Conservation (phyloP, 768 basidiomycete genomes). For the Serendipita sp. region DNA sequence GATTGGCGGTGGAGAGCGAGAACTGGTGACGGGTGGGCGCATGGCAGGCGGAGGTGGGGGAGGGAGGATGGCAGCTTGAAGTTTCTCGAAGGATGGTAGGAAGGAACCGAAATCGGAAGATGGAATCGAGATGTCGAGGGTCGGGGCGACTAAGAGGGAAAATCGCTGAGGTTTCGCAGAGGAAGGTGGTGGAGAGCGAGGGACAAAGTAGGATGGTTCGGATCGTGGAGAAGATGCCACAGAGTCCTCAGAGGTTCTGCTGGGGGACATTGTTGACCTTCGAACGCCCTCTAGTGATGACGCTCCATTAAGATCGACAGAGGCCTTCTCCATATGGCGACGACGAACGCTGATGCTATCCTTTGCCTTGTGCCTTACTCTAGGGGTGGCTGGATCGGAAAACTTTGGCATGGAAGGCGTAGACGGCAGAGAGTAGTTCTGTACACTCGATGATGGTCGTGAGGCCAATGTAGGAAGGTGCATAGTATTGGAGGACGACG, state of each 20-base stretch:
- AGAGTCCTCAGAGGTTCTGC: background rate
- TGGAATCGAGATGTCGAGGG: background rate
- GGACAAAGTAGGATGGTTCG: background rate
- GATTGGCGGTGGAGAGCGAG: background rate
- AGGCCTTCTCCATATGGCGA: background rate
- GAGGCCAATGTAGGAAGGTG: background rate
- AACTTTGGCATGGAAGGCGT: conserved; percentile 2
- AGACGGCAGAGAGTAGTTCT: background rate
- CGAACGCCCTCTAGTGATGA: background rate
- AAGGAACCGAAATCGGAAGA: background rate
- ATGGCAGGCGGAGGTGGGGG: background rate
- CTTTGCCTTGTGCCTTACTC: background rate
- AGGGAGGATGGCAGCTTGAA: background rate
- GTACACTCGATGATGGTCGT: background rate
- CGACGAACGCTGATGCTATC: conserved; percentile 2
- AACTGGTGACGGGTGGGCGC: background rate
- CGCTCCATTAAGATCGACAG: background rate
- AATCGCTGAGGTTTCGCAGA: background rate
- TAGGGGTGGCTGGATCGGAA: background rate
- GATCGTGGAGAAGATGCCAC: background rate
- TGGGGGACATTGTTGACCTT: background rate
- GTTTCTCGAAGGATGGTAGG: background rate
- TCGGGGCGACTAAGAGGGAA: background rate
- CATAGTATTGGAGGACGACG: background rate
- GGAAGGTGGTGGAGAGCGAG: background rate